Evolutionary conservation across 305 asterid species (phyloP), one percentile per base, ranked within the genome.

Genomic region (Solanum aculeatissimum): DNA sequence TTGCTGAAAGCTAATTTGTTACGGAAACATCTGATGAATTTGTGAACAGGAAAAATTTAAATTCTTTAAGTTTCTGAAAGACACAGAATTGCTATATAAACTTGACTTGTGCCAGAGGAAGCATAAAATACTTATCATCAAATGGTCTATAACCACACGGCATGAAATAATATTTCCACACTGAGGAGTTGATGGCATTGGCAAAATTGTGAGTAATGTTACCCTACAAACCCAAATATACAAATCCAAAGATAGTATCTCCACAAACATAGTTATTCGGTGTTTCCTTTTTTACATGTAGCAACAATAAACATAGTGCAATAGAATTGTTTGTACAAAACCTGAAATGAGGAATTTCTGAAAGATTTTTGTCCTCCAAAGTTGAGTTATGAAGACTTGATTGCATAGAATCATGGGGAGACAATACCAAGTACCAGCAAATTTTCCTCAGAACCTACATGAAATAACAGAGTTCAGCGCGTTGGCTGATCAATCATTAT

Each of bases 321-420:
- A 53, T 14, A 77, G 62, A 49, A 27, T 9, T 77, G 53, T 51
- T 77, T 14, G 42, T 65, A 77, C 10, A 38, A 79, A 68, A 89
- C 93, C 90, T 88, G 70, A 91, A 91, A 75, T 91, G 91, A 71
- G 92, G 91, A 77, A 91, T 91, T 87, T 91, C 93, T 83, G 92
- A 91, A 79, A 91, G 92, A 80, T 91, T 91, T 63, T 88, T 91
- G 83, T 91, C 93, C 90, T 91, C 93, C 81, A 89, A 81, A 71
- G 93, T 91, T 42, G 91, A 87, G 87, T 89, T 91, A 79, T 88
- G 91, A 85, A 91, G 93, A 85, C 93, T 91, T 53, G 93, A 88
- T 84, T 91, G 93, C 93, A 89, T 88, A 77, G 93, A 86, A 85
- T 88, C 93, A 85, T 91, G 91, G 25, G 93, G 93, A 75, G 93